Evolutionary conservation across 2,329 filamentous ascomycete genomes (phyloP), one percentile per base, ranked within the genome.

Genomic region (Fusarium mangiferae): DNA sequence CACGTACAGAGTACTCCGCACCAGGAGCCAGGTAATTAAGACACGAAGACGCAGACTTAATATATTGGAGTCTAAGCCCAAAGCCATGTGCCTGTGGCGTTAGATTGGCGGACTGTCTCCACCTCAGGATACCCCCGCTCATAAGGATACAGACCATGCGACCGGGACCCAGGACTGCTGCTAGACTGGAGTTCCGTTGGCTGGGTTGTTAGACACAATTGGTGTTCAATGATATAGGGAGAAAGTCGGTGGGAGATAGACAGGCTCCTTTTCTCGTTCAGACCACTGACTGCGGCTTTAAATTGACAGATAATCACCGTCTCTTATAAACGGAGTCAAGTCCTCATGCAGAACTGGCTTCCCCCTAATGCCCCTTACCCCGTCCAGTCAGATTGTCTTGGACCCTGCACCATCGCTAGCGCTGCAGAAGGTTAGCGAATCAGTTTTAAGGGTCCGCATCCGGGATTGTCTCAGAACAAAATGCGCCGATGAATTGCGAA

Each of bases 341-440:
- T 51, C 63, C 56, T 54, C 55, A 65, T 71, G 48, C 54, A 73
- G 46, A 55, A 55, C 56, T 52, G 42, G 55, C 61, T 68, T 48
- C 39, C 66, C 73, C 70, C 60, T 72, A 65, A 72, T 60, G 35
- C 49, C 64, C 72, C 72, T 72, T 36, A 35, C 51, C 39, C 45
- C 59, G 58, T 52, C 41, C 59, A 70, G 51, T 70, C 42, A 70
- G 44, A 58, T 62, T 72, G 75, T 66, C 65, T 77, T 77, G 73
- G 75, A 77, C 75, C 75, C 73, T 77, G 73, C 70, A 61, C 62
- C 28, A 56, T 58, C 65, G 49, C 61, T 70, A 73, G 68, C 61
- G 68, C 68, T 62, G 58, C 51, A 67, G 64, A 70, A 72, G 28
- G 49, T 54, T 55, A 38, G 58, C 72, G 61, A 75, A 75, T 75